These are phyloP conservation scores for Thalassiosira mediterranea DNA, from an alignment of 352 stramenopile genomes.

Conservation along the genomic window DNA sequence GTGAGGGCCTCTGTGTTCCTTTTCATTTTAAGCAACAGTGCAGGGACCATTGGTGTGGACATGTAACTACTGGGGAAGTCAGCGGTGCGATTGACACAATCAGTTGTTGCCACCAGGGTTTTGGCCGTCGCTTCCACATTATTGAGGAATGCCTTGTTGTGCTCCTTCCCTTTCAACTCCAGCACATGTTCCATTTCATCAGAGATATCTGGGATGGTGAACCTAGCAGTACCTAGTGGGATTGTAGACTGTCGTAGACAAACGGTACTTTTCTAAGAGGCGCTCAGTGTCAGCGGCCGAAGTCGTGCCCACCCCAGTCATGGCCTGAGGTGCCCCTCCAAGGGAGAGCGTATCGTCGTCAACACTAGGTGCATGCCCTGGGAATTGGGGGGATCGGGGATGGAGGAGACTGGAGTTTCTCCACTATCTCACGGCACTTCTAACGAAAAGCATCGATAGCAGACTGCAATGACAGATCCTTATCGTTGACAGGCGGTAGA, in stretches of 20 bases:
- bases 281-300: neutral
- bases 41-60: no score
- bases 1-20: no score
- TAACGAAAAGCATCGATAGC: neutral
- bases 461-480: neutral
- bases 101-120: neutral
- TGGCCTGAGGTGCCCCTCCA: no score
- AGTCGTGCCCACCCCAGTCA: no score
- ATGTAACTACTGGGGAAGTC: neutral
- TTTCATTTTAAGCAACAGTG: no score
- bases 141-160: neutral
- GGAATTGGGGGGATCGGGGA: no score
- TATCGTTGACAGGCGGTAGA: neutral
- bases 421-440: neutral
- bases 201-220: no score
- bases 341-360: neutral
- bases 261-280: neutral
- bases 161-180: neutral
- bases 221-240: no score
- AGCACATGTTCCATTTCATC: neutral
- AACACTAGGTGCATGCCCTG: no score
- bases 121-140: neutral
- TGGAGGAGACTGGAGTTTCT: neutral
- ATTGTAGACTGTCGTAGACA: neutral
- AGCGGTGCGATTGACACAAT: neutral